Evolutionary conservation across 1,284 basidiomycete genomes (phyloP).

Genomic region (Microbotryomycetes sp.): DNA sequence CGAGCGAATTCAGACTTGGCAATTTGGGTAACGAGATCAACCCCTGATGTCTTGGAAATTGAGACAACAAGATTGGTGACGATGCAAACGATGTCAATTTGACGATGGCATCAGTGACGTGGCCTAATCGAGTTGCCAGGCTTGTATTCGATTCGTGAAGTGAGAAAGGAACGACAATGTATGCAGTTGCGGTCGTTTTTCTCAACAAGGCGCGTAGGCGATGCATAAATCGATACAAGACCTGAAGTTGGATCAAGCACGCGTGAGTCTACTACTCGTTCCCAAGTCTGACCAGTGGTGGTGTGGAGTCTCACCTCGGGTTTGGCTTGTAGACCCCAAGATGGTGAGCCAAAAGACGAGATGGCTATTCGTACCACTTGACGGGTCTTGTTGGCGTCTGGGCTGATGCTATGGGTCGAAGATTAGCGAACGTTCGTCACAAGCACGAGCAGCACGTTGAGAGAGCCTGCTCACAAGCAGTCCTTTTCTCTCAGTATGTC

Average conservation of each 20-base stretch:
- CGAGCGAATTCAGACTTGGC: slow-evolving; percentile 61
- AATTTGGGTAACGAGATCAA: slow-evolving; percentile 66
- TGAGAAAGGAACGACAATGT: slow-evolving; percentile 56
- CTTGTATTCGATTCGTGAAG: slow-evolving; percentile 39
- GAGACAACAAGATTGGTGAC: slow-evolving; percentile 57
- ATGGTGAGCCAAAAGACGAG: slow-evolving; percentile 26
- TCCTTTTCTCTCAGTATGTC: slow-evolving; percentile 7
- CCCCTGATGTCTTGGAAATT: slow-evolving; percentile 78
- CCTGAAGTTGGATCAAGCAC: slow-evolving; percentile 5
- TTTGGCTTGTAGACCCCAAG: slow-evolving; percentile 19
- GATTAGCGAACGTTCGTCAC: background rate
- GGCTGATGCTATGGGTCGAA: background rate
- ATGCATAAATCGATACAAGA: slow-evolving; percentile 61
- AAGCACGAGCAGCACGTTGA: no score
- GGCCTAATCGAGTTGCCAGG: slow-evolving; percentile 69
- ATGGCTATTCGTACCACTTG: slow-evolving; percentile 31
- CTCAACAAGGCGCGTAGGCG: slow-evolving; percentile 59
- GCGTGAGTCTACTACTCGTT: background rate
- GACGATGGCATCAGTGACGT: slow-evolving; percentile 68
- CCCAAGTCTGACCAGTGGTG: background rate
- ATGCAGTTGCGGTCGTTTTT: slow-evolving; percentile 53
- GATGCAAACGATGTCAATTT: slow-evolving; percentile 69
- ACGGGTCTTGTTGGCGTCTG: slow-evolving; percentile 7
- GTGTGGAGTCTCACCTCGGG: background rate
- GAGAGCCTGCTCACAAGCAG: slow-evolving; percentile 6